Conservation (phyloP, 1,284 basidiomycete species). For the Naganishia cerealis region DNA sequence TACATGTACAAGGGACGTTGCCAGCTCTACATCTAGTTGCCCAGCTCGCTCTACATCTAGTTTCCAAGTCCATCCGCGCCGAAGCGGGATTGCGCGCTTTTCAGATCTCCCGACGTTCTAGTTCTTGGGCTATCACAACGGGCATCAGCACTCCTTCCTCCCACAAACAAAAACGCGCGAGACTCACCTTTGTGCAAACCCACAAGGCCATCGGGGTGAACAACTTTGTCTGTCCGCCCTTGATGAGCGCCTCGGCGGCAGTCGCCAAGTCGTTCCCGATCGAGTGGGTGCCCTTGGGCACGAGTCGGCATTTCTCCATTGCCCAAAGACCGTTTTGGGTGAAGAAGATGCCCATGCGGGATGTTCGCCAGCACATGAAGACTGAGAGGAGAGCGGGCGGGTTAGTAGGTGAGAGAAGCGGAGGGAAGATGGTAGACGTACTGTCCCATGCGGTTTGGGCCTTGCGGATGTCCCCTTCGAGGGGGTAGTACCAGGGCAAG, state of each 20-base stretch:
- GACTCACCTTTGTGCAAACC: conserved; percentile 45
- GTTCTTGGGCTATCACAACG: conserved; percentile 21
- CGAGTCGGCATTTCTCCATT: conserved; percentile 74
- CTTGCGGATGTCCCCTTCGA: conserved; percentile 88
- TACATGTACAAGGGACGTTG: too few relatives aligned
- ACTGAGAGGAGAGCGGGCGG: conserved; percentile 44
- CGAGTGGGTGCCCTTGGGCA: conserved; percentile 90
- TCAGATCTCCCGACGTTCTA: background rate
- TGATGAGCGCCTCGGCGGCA: conserved; percentile 75
- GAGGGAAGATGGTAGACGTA: conserved; percentile 37
- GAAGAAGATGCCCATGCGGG: conserved; percentile 78
- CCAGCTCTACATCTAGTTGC: too few relatives aligned
- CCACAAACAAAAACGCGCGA: background rate
- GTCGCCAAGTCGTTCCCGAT: conserved; percentile 86
- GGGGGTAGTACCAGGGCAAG: conserved; percentile 92
- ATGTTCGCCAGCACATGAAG: conserved; percentile 83
- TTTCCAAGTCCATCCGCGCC: too few relatives aligned
- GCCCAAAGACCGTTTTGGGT: conserved; percentile 78
- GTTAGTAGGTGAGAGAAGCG: background rate
- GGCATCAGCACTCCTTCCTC: background rate
- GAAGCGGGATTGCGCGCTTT: too few relatives aligned
- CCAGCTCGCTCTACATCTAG: too few relatives aligned
- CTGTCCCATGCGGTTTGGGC: conserved; percentile 91
- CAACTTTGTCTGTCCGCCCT: conserved; percentile 83
- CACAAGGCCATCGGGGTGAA: conserved; percentile 53